Conservation (phyloP, 2,329 filamentous ascomycete species). For the Mycosphaerella arachidis region DNA sequence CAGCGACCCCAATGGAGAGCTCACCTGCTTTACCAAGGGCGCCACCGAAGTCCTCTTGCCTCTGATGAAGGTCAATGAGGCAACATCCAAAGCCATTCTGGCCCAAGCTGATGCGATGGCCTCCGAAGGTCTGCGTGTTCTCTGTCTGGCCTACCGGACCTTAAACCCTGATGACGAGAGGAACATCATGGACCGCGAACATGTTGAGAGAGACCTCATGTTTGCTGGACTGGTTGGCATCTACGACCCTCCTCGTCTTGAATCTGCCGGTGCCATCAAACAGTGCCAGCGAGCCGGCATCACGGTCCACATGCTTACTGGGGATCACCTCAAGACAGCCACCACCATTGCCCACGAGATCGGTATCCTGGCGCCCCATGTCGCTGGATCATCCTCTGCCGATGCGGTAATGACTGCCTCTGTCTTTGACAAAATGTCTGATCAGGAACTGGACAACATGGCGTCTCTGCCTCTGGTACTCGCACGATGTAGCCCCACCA, state of each 20-base stretch:
- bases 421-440: conserved; percentile 42
- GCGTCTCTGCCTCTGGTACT: conserved; percentile 42
- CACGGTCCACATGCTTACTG: conserved; percentile 48
- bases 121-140: conserved; percentile 31
- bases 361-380: conserved; percentile 36
- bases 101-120: conserved; percentile 30
- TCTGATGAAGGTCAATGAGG: conserved; percentile 23
- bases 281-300: conserved; percentile 46
- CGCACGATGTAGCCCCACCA: conserved; percentile 44
- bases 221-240: conserved; percentile 33
- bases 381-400: conserved; percentile 20
- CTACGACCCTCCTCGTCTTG: conserved; percentile 54
- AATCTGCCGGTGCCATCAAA: conserved; percentile 37
- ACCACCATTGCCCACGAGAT: conserved; percentile 46
- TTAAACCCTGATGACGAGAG: conserved; percentile 10
- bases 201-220: conserved; percentile 26
- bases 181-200: conserved; percentile 15
- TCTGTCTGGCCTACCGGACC: conserved; percentile 28
- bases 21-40: conserved; percentile 31
- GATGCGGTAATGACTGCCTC: conserved; percentile 42
- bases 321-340: conserved; percentile 45
- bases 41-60: conserved; percentile 32
- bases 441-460: conserved; percentile 41
- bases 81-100: conserved; percentile 20
- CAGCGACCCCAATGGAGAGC: conserved; percentile 5